Evolutionary conservation across 768 basidiomycete genomes (phyloP).

Genomic region (Boletellus ananas): DNA sequence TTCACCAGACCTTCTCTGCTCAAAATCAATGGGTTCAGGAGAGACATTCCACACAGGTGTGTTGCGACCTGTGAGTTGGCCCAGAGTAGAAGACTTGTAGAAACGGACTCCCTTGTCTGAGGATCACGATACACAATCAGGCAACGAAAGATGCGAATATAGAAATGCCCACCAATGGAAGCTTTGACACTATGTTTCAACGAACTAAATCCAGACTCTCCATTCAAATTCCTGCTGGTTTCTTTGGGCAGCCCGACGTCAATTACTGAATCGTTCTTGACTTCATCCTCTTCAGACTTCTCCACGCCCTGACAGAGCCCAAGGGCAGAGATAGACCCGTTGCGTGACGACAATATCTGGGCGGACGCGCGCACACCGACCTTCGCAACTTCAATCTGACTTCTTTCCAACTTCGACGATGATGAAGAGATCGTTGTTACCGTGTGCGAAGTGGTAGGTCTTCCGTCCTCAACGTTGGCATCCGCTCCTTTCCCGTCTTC

Average conservation of each 20-base stretch:
- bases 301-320: slow-evolving; percentile 4
- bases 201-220: slow-evolving; percentile 41
- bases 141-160: not conserved
- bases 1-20: slow-evolving; percentile 30
- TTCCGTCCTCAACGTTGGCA: not conserved
- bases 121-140: not conserved
- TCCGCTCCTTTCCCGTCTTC: slow-evolving; percentile 3
- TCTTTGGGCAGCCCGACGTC: slow-evolving; percentile 28
- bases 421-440: slow-evolving; percentile 15
- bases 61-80: slow-evolving; percentile 34
- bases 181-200: slow-evolving; percentile 69
- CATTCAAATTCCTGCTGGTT: slow-evolving; percentile 9
- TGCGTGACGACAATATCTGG: slow-evolving; percentile 25
- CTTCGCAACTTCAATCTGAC: slow-evolving; percentile 30
- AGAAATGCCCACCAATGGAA: slow-evolving; percentile 59
- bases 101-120: slow-evolving; percentile 65
- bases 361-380: slow-evolving; percentile 27
- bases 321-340: slow-evolving; percentile 20
- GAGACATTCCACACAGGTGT: slow-evolving; percentile 30
- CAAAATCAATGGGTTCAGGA: slow-evolving; percentile 31
- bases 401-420: slow-evolving; percentile 24
- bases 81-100: slow-evolving; percentile 61
- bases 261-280: slow-evolving; percentile 10
- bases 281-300: slow-evolving; percentile 10
- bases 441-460: slow-evolving; percentile 11